Conservation (phyloP, 176 grass and related monocot species). For the Chrysopogon serrulatus region DNA sequence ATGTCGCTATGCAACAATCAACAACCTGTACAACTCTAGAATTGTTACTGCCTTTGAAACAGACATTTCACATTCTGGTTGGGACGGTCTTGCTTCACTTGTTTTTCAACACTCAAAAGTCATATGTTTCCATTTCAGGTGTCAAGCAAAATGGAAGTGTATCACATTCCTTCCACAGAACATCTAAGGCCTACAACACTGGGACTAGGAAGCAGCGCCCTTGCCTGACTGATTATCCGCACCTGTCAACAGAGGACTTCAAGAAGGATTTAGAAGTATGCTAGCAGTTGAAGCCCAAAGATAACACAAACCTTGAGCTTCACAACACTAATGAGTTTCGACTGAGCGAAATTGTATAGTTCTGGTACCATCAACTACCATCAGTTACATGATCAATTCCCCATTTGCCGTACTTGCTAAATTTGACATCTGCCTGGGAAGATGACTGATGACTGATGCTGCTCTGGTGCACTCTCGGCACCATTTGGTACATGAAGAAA, state of each 20-base stretch:
- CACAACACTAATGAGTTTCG: conserved; percentile 31
- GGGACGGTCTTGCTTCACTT: not conserved
- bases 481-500: conserved; percentile 42
- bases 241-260: conserved; percentile 54
- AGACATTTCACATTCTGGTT: not conserved
- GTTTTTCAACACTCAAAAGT: not conserved
- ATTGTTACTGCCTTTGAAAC: not conserved
- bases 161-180: conserved; percentile 90
- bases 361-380: not conserved
- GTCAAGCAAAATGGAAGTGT: conserved; percentile 85
- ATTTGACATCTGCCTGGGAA: conserved; percentile 44
- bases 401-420: not conserved
- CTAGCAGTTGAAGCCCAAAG: conserved; percentile 26
- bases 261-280: conserved; percentile 83
- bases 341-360: conserved; percentile 76
- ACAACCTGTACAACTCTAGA: not conserved
- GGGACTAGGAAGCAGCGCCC: conserved; percentile 78
- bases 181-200: conserved; percentile 91
- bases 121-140: too few relatives aligned
- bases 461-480: not conserved
- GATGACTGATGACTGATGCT: conserved; percentile 25
- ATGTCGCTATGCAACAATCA: not conserved
- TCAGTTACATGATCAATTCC: not conserved
- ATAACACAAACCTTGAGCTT: not conserved
- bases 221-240: conserved; percentile 49